Percentiles rank a stretch among this genome's conserved stretches.
Evolutionary conservation across 768 basidiomycete species (phyloP).

Genomic region (Leucocoprinus sp.): DNA sequence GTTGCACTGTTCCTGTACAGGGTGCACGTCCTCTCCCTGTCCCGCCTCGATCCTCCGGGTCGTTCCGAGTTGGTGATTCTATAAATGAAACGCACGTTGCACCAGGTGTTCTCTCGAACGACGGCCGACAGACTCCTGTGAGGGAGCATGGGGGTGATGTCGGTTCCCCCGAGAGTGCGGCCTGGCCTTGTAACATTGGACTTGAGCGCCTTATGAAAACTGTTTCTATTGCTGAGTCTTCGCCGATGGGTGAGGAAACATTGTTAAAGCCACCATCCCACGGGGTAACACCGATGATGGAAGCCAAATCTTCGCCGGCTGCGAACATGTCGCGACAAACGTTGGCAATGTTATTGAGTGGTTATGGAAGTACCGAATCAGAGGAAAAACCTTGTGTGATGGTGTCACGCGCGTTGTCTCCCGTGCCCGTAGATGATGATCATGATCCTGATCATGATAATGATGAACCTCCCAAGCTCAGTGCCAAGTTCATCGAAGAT

Average conservation of each 20-base stretch:
- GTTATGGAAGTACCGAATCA: not conserved
- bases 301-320: not conserved
- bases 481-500: conserved; percentile 55
- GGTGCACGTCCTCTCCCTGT: not conserved
- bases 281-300: not conserved
- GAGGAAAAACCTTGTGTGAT: no score
- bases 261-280: not conserved
- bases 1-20: not conserved
- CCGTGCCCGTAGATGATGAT: no score
- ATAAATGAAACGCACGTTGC: no score
- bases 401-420: no score
- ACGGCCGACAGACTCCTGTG: no score
- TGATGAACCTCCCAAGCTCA: conserved; percentile 20
- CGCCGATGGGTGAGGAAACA: conserved; percentile 5
- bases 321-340: conserved; percentile 5
- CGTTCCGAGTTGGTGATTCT: no score
- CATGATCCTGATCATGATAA: not conserved
- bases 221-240: not conserved
- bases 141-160: not conserved
- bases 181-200: conserved; percentile 6
- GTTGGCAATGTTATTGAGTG: conserved; percentile 4
- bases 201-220: conserved; percentile 8
- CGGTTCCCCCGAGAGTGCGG: not conserved
- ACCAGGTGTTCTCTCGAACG: no score
- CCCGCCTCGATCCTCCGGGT: not conserved